Percentiles rank a stretch among this genome's conserved stretches.
phyloP scores from a whole-genome alignment of 2,329 filamentous ascomycete genomes.

The Emergomyces orientalis region DNA sequence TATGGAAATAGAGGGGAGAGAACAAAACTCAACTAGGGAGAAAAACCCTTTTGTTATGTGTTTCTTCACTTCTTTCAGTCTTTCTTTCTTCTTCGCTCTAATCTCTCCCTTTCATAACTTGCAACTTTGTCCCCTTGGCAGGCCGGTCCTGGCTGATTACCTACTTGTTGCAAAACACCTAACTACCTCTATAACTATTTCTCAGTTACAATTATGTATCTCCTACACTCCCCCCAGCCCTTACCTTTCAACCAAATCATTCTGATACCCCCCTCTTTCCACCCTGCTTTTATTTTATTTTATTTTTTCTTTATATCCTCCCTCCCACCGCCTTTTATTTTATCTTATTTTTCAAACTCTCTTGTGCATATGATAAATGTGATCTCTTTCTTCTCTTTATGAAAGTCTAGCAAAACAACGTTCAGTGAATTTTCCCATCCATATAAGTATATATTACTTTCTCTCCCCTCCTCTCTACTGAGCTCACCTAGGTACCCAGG shows the following conservation, averaged over 20 bases:
- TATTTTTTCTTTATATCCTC: neutral
- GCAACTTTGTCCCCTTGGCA: neutral
- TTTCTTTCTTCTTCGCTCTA: neutral
- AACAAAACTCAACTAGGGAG: neutral
- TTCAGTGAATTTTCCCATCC: no score
- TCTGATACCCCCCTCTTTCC: neutral
- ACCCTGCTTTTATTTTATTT: neutral
- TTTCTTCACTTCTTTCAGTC: neutral
- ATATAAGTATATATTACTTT: no score
- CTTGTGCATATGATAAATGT: neutral
- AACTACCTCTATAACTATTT: neutral
- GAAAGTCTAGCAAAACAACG: no score
- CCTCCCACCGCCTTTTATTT: neutral
- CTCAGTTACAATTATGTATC: neutral
- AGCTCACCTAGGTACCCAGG: no score
- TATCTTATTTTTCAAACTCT: neutral
- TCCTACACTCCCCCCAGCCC: neutral
- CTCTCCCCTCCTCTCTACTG: no score
- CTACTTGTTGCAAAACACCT: neutral
- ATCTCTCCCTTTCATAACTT: neutral
- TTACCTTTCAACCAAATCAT: no score
- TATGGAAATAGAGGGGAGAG: neutral
- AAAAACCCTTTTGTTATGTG: neutral
- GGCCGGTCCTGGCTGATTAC: neutral
- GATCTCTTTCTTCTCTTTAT: neutral